Evolutionary conservation across 345 rosid genomes (phyloP).

Genomic region (Brassica carinata): DNA sequence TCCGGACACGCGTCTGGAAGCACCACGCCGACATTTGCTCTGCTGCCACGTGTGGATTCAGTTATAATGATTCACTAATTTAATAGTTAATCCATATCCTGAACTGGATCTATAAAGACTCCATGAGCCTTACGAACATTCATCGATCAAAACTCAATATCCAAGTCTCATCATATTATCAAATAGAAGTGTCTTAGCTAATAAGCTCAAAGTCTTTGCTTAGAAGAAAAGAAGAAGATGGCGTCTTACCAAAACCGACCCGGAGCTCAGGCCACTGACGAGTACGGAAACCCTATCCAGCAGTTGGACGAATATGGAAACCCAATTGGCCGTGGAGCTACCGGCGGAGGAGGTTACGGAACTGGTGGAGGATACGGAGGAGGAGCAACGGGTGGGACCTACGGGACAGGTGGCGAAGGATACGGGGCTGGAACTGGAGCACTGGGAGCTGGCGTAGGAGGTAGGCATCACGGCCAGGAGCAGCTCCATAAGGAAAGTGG

Average conservation of each 20-base stretch:
- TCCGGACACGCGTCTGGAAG: not conserved
- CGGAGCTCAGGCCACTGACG: conserved; percentile 46
- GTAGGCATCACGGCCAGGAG: conserved; percentile 34
- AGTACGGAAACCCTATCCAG: conserved; percentile 46
- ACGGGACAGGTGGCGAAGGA: conserved; percentile 37
- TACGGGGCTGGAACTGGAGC: conserved; percentile 39
- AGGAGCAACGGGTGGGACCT: conserved; percentile 29
- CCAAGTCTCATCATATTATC: conserved; percentile 10
- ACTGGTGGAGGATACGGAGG: conserved; percentile 9
- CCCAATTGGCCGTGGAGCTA: conserved; percentile 29
- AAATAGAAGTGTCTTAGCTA: not conserved
- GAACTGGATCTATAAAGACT: conserved; percentile 30
- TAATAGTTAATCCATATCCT: conserved; percentile 32
- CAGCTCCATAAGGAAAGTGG: conserved; percentile 28
- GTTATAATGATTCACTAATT: not conserved
- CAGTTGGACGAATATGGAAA: conserved; percentile 38
- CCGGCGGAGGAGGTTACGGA: conserved; percentile 6
- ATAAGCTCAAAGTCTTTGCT: conserved; percentile 10
- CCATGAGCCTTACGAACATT: conserved; percentile 11
- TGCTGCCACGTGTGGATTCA: conserved; percentile 13
- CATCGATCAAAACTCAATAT: conserved; percentile 14
- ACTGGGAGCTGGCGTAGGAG: conserved; percentile 37
- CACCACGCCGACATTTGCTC: conserved; percentile 7
- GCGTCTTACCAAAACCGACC: conserved; percentile 38
- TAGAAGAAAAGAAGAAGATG: conserved; percentile 30